phyloP scores from a whole-genome alignment of 371 early-diverging fungal genomes.

The Lichtheimia ornata region DNA sequence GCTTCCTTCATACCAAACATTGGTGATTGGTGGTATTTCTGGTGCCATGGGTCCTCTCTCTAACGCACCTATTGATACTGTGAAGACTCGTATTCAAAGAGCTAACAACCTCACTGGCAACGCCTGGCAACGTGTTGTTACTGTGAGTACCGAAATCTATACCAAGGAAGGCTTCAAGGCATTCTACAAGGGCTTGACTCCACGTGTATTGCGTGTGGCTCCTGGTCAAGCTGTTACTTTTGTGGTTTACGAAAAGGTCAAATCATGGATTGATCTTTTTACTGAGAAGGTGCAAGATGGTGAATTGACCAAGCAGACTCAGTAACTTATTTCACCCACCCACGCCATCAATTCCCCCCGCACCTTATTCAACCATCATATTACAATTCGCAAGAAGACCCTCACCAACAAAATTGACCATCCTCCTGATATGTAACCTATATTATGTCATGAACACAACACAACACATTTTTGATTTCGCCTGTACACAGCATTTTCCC shows the following conservation, averaged over 20 bases:
- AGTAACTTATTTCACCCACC: conserved; percentile 8
- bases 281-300: conserved; percentile 45
- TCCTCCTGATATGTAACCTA: too few relatives aligned
- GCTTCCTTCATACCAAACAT: conserved; percentile 91
- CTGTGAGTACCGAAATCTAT: conserved; percentile 72
- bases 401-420: not conserved
- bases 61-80: conserved; percentile 97
- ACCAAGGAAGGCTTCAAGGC: conserved; percentile 91
- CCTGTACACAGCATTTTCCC: too few relatives aligned
- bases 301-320: conserved; percentile 22
- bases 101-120: conserved; percentile 68
- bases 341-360: not conserved
- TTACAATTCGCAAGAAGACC: not conserved
- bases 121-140: conserved; percentile 81
- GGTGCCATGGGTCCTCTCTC: conserved; percentile 97
- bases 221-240: conserved; percentile 89
- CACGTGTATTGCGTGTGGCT: conserved; percentile 89
- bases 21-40: conserved; percentile 90
- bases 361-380: not conserved
- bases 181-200: conserved; percentile 96
- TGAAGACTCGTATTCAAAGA: conserved; percentile 97
- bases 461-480: too few relatives aligned
- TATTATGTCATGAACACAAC: too few relatives aligned
- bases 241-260: conserved; percentile 86
- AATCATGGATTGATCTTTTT: conserved; percentile 68